Evolutionary conservation across 2,329 filamentous ascomycete genomes (phyloP).

Genomic region (Pseudogymnoascus sp.): DNA sequence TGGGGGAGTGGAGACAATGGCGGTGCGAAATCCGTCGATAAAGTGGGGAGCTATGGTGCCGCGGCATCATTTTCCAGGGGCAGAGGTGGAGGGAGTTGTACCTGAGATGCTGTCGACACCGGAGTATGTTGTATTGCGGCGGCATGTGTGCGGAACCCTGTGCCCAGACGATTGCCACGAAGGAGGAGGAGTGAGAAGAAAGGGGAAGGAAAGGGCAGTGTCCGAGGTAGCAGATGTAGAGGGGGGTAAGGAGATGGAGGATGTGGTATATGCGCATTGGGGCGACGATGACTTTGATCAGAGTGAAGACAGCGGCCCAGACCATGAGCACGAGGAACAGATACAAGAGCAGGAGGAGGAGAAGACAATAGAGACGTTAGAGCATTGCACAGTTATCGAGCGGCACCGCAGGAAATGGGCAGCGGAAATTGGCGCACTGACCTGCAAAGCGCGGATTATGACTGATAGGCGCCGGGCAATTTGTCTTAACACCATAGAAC

Average conservation of each 20-base stretch:
- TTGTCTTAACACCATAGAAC: not conserved
- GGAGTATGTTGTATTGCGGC: not conserved
- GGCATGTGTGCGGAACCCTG: not conserved
- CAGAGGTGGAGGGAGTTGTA: not conserved
- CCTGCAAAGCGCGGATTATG: not conserved
- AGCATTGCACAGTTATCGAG: not conserved
- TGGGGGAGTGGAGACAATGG: not conserved
- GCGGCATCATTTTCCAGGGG: not conserved
- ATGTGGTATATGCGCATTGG: not conserved
- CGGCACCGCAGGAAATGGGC: not conserved
- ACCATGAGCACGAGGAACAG: not conserved
- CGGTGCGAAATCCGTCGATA: not conserved
- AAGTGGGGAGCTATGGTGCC: not conserved
- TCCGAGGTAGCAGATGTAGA: not conserved
- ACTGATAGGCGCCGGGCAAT: not conserved
- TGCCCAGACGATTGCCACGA: not conserved
- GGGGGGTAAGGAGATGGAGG: not conserved
- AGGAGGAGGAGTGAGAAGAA: not conserved
- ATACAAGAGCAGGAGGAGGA: not conserved
- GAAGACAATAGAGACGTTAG: not conserved
- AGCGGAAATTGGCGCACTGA: constrained; percentile 1
- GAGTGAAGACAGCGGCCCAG: not conserved
- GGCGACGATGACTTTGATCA: not conserved
- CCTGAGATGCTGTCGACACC: not conserved
- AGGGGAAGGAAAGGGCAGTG: not conserved